These are phyloP conservation scores for Blastobotrys illinoisensis DNA, from an alignment of 1,139 yeast genomes.

Conservation along the genomic window DNA sequence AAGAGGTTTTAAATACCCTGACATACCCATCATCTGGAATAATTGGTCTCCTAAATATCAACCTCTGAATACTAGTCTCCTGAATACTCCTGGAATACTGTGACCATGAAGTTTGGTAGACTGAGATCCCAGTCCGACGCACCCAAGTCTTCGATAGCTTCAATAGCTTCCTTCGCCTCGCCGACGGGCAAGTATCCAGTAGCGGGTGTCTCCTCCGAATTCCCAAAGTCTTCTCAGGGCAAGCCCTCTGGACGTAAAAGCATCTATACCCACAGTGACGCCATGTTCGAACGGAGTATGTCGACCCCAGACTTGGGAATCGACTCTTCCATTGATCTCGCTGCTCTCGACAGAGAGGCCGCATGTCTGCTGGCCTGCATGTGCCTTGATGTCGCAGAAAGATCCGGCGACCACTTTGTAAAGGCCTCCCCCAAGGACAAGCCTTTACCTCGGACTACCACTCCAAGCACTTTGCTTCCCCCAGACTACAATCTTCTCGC, in stretches of 20 bases:
- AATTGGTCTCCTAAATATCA: no score
- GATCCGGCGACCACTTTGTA: constrained; percentile 3
- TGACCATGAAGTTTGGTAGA: background rate
- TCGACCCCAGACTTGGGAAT: constrained; percentile 14
- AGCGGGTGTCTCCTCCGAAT: no score
- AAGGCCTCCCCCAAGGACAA: background rate
- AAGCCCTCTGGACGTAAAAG: background rate
- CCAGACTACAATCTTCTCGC: constrained; percentile 26
- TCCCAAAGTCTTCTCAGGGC: background rate
- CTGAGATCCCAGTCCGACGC: background rate
- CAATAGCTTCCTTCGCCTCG: no score
- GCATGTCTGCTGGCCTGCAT: constrained; percentile 12
- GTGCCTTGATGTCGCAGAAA: constrained; percentile 15
- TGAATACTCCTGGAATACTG: no score
- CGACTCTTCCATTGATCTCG: constrained; percentile 5
- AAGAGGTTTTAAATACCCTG: background rate
- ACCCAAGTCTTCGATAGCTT: background rate
- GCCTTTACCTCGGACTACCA: background rate
- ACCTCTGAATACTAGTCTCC: no score
- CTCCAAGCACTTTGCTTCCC: constrained; percentile 14
- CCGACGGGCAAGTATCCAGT: no score
- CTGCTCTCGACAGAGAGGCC: constrained; percentile 9
- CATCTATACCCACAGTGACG: background rate
- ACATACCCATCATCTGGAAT: no score
- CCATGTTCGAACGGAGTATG: constrained; percentile 11